A percentile compares a stretch with the other conserved stretches of the same genome.
phyloP scores from a whole-genome alignment of 2,329 filamentous ascomycete genomes.

The Periglandula ipomoeae region DNA sequence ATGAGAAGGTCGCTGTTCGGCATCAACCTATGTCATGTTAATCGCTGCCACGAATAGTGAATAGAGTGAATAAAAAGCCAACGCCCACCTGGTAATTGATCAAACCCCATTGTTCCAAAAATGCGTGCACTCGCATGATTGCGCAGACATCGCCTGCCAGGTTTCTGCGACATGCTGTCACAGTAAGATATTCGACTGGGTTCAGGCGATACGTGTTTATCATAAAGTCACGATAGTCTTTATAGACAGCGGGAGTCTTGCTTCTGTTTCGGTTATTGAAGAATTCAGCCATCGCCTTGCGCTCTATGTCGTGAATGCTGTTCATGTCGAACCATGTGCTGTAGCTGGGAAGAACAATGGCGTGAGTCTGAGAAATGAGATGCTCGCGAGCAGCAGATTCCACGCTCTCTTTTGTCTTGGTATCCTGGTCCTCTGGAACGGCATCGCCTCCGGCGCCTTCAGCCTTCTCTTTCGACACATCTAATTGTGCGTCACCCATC shows the following conservation, averaged over 20 bases:
- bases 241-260: slow-evolving; percentile 95
- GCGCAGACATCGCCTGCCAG: slow-evolving; percentile 95
- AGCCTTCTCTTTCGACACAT: slow-evolving; percentile 36
- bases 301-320: slow-evolving; percentile 79
- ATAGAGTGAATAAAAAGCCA: not conserved
- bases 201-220: slow-evolving; percentile 98
- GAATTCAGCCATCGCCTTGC: slow-evolving; percentile 92
- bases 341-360: slow-evolving; percentile 94
- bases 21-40: slow-evolving; percentile 65
- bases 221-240: slow-evolving; percentile 99
- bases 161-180: slow-evolving; percentile 91
- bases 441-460: slow-evolving; percentile 36
- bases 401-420: slow-evolving; percentile 68
- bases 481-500: slow-evolving; percentile 59
- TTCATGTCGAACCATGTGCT: slow-evolving; percentile 99
- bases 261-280: slow-evolving; percentile 98
- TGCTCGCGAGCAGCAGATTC: slow-evolving; percentile 87
- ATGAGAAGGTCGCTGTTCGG: slow-evolving; percentile 87
- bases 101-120: slow-evolving; percentile 95
- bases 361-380: slow-evolving; percentile 85
- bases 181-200: slow-evolving; percentile 90
- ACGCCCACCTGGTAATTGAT: slow-evolving; percentile 88
- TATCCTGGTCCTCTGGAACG: slow-evolving; percentile 44
- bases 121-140: slow-evolving; percentile 97
- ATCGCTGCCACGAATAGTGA: not conserved